These are phyloP conservation scores for Kodamaea derodonti DNA, from an alignment of 1,139 yeast species.

Conservation along the genomic window DNA sequence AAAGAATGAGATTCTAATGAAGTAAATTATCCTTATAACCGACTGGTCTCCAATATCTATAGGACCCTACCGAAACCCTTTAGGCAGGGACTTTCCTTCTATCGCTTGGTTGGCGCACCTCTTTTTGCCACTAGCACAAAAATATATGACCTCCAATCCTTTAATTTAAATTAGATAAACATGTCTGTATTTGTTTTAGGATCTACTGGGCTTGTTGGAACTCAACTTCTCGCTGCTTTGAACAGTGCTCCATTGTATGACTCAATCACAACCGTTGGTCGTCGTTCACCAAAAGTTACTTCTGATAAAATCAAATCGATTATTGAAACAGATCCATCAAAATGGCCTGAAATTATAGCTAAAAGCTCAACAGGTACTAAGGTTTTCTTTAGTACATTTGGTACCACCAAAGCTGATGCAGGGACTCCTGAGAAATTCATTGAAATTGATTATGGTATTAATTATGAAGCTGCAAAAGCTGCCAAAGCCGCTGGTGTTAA, in stretches of 20 bases:
- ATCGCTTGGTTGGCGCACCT: too few relatives aligned
- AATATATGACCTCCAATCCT: too few relatives aligned
- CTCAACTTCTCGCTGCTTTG: conserved; percentile 38
- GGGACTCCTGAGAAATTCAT: conserved; percentile 66
- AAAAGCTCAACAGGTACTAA: conserved; percentile 16
- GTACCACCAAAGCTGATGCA: conserved; percentile 70
- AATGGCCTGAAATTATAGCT: conserved; percentile 37
- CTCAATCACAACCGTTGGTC: conserved; percentile 42
- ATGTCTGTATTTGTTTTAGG: conserved; percentile 40
- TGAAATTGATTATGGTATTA: conserved; percentile 67
- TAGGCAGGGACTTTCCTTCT: too few relatives aligned
- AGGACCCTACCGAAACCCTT: too few relatives aligned
- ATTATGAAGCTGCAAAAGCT: conserved; percentile 59
- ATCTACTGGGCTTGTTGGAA: conserved; percentile 62
- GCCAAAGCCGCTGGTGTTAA: conserved; percentile 65
- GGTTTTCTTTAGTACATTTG: conserved; percentile 58
- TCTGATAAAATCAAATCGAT: conserved; percentile 24
- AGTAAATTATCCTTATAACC: too few relatives aligned
- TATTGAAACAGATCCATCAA: conserved; percentile 32
- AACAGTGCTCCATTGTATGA: conserved; percentile 24
- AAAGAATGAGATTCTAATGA: too few relatives aligned
- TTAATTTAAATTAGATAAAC: too few relatives aligned
- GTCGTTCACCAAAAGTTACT: conserved; percentile 29
- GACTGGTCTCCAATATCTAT: too few relatives aligned
- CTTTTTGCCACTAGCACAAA: too few relatives aligned